Conservation (phyloP, 257 asterid genomes). For the Lithospermum erythrorhizon region DNA sequence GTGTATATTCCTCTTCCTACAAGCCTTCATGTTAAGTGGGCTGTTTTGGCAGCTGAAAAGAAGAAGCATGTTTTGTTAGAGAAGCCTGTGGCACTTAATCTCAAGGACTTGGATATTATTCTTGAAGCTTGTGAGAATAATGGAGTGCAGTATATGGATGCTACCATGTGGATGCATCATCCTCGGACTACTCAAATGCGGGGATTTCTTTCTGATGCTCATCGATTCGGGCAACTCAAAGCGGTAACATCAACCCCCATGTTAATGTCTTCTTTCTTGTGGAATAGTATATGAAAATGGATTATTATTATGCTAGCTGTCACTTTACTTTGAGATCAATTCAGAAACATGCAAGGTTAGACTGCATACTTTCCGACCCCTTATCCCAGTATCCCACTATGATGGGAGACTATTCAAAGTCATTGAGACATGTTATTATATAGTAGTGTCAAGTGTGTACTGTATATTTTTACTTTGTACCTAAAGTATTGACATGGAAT, state of each 20-base stretch:
- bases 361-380: too few species aligned
- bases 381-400: too few species aligned
- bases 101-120: conserved; percentile 3
- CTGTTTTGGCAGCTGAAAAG: conserved; percentile 11
- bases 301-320: too few species aligned
- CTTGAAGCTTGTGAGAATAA: conserved; percentile 11
- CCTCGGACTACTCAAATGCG: conserved; percentile 8
- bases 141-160: conserved; percentile 12
- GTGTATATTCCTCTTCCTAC: conserved; percentile 15
- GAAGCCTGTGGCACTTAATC: conserved; percentile 11
- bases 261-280: too few species aligned
- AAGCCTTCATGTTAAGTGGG: conserved; percentile 12
- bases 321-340: too few species aligned
- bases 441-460: too few species aligned
- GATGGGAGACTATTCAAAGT: too few species aligned
- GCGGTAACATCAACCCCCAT: not conserved
- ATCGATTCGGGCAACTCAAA: conserved; percentile 9
- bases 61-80: conserved; percentile 12
- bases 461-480: too few species aligned
- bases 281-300: too few species aligned
- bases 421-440: too few species aligned
- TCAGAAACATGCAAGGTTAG: too few species aligned
- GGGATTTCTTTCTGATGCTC: conserved; percentile 3
- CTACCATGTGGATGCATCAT: conserved; percentile 18
- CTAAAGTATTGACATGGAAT: too few species aligned